Conservation (phyloP, 805 yeast species). For the Candida sphagnicola region DNA sequence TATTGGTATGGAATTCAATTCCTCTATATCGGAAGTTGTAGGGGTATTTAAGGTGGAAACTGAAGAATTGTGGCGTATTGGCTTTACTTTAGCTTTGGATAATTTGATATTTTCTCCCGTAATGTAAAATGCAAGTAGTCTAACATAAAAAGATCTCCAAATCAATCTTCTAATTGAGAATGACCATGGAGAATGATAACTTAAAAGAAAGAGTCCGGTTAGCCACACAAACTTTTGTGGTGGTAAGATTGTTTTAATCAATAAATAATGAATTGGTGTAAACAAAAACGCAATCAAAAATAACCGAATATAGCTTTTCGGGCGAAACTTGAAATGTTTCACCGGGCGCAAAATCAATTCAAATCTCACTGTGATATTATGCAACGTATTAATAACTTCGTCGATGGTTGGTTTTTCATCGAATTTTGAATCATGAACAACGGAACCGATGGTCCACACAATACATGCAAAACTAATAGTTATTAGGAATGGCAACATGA, state of each 20-base stretch:
- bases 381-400: constrained; percentile 45
- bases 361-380: constrained; percentile 42
- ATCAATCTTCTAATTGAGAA: constrained; percentile 41
- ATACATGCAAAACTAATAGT: constrained; percentile 34
- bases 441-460: constrained; percentile 44
- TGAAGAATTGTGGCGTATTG: constrained; percentile 2
- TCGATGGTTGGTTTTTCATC: constrained; percentile 50
- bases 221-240: constrained; percentile 33
- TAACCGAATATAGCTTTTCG: constrained; percentile 25
- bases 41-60: constrained; percentile 16
- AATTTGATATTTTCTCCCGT: constrained; percentile 38
- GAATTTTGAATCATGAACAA: constrained; percentile 36
- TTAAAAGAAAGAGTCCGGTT: constrained; percentile 33
- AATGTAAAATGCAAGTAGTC: constrained; percentile 33
- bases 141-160: constrained; percentile 46
- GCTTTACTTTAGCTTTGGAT: constrained; percentile 6
- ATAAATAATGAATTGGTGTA: constrained; percentile 43
- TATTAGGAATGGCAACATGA: constrained; percentile 37
- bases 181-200: constrained; percentile 48
- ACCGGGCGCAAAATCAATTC: constrained; percentile 40
- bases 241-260: constrained; percentile 28
- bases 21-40: constrained; percentile 15
- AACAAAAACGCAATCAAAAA: constrained; percentile 26
- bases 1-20: constrained; percentile 14
- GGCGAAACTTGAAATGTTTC: constrained; percentile 22